Percentiles rank a stretch among this genome's conserved stretches.
These are phyloP conservation scores for Fusarium anguioides DNA, from an alignment of 2,329 filamentous ascomycete genomes.

Conservation along the genomic window DNA sequence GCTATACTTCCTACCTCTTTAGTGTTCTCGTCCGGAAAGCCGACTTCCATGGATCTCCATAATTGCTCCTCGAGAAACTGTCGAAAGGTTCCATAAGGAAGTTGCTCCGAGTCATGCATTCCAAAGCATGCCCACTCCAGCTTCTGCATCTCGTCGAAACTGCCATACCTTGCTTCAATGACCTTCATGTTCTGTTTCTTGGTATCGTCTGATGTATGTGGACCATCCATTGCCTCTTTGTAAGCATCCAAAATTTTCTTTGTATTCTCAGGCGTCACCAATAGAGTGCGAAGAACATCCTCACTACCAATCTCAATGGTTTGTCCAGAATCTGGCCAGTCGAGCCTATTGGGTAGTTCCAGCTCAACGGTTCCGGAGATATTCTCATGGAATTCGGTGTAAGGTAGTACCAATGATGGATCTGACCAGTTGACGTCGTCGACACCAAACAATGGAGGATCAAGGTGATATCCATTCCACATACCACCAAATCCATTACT, in stretches of 20 bases:
- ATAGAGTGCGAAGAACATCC: slow-evolving; percentile 7
- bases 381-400: slow-evolving; percentile 11
- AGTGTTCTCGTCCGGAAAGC: not conserved
- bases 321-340: slow-evolving; percentile 26
- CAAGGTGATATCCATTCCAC: slow-evolving; percentile 36
- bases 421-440: slow-evolving; percentile 26
- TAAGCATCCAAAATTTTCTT: slow-evolving; percentile 19
- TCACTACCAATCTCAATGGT: slow-evolving; percentile 13
- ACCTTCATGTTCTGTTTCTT: slow-evolving; percentile 19
- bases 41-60: not conserved
- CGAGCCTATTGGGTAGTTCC: not conserved
- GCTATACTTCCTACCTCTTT: slow-evolving; percentile 13
- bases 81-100: slow-evolving; percentile 15
- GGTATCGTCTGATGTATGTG: not conserved
- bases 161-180: slow-evolving; percentile 24
- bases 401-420: not conserved
- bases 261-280: slow-evolving; percentile 17
- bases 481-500: slow-evolving; percentile 34
- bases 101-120: not conserved
- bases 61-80: slow-evolving; percentile 18
- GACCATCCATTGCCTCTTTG: slow-evolving; percentile 3
- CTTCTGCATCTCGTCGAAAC: slow-evolving; percentile 31
- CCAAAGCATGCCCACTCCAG: slow-evolving; percentile 17
- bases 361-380: slow-evolving; percentile 12
- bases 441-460: slow-evolving; percentile 5